A percentile compares a stretch with the other conserved stretches of the same genome.
Conservation (phyloP, 345 rosid species). For the Hypericum androsaemum region DNA sequence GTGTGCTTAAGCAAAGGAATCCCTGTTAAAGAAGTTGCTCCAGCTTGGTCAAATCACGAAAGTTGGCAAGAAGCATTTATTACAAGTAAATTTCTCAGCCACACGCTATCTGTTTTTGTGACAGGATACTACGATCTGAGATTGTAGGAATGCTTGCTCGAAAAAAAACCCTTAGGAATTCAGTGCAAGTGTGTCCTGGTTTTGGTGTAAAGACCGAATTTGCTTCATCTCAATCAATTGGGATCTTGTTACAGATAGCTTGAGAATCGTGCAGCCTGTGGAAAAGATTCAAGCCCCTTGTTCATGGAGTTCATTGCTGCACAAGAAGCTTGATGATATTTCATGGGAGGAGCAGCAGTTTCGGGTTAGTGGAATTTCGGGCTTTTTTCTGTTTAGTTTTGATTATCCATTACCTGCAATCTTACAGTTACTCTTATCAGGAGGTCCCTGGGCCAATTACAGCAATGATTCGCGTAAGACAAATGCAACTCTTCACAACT, state of each 20-base stretch:
- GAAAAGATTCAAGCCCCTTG: slow-evolving; percentile 42
- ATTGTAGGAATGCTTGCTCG: too few species aligned
- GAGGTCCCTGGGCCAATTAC: slow-evolving; percentile 55
- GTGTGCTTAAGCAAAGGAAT: slow-evolving; percentile 52
- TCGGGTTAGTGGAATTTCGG: slow-evolving; percentile 19
- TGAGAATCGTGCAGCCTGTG: slow-evolving; percentile 73
- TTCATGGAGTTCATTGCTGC: slow-evolving; percentile 31
- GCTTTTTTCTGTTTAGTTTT: not conserved
- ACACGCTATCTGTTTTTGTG: not conserved
- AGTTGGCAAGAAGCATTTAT: slow-evolving; percentile 71
- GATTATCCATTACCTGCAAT: not conserved
- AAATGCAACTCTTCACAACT: not conserved
- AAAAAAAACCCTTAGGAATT: too few species aligned
- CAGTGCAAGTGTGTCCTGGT: not conserved
- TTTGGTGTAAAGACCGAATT: not conserved
- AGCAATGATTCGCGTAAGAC: slow-evolving; percentile 41
- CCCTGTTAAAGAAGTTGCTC: slow-evolving; percentile 48
- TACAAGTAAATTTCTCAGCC: slow-evolving; percentile 35
- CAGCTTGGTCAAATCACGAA: slow-evolving; percentile 48
- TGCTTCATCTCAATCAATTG: not conserved
- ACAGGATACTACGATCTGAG: not conserved
- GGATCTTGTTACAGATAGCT: slow-evolving; percentile 34
- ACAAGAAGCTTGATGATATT: slow-evolving; percentile 34
- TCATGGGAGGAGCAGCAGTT: slow-evolving; percentile 55
- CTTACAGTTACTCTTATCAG: slow-evolving; percentile 10